A percentile compares a stretch with the other conserved stretches of the same genome.
phyloP scores from a whole-genome alignment of 805 yeast species.

The Wickerhamomyces mucosus region DNA sequence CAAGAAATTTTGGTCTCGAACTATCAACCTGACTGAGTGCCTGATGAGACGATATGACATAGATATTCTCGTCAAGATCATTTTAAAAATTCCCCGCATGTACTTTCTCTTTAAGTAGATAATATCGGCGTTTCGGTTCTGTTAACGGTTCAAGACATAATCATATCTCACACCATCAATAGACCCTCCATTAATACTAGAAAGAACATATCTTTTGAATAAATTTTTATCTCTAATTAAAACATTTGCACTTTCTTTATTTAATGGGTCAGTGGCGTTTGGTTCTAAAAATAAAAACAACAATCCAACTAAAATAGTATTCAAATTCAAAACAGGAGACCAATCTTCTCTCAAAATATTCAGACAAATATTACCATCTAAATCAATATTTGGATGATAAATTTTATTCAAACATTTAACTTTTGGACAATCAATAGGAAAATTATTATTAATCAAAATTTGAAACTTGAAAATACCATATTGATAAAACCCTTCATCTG shows the following conservation, averaged over 20 bases:
- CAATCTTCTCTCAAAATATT: slow-evolving; percentile 92
- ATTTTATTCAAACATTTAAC: slow-evolving; percentile 63
- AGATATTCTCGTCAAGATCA: too few relatives aligned
- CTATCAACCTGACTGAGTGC: too few relatives aligned
- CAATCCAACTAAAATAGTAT: slow-evolving; percentile 75
- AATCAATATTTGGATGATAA: slow-evolving; percentile 90
- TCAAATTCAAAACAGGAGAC: slow-evolving; percentile 85
- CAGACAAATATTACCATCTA: slow-evolving; percentile 83
- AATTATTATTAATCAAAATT: slow-evolving; percentile 58
- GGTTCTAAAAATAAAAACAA: slow-evolving; percentile 84
- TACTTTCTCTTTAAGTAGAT: background rate
- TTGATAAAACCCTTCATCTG: slow-evolving; percentile 64
- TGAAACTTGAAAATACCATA: slow-evolving; percentile 64
- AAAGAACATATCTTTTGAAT: slow-evolving; percentile 49
- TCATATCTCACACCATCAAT: slow-evolving; percentile 56
- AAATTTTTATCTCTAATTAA: slow-evolving; percentile 33
- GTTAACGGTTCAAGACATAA: slow-evolving; percentile 36
- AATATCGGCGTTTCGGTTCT: background rate
- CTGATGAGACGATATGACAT: too few relatives aligned
- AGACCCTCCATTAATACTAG: slow-evolving; percentile 65
- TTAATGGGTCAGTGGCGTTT: slow-evolving; percentile 85
- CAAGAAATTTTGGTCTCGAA: too few relatives aligned
- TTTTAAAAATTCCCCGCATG: background rate
- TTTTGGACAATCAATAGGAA: slow-evolving; percentile 90
- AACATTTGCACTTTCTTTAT: slow-evolving; percentile 75